Conservation (phyloP, 2,329 filamentous ascomycete species). For the Aaosphaeria arxii region DNA sequence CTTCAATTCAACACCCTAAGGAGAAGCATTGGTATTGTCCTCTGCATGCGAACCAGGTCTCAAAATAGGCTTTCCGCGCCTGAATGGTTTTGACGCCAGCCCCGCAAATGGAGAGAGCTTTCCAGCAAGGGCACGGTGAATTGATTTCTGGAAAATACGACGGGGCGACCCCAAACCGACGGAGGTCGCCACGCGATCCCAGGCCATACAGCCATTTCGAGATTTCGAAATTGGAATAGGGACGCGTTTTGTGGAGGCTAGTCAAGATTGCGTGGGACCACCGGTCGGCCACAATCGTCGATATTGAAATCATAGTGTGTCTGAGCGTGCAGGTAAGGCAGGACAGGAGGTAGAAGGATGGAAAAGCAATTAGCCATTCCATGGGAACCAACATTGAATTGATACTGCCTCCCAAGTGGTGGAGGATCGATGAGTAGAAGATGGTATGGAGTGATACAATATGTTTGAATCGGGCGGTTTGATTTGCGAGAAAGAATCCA, state of each 20-base stretch:
- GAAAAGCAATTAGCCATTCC: too few species aligned
- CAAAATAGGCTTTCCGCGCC: constrained; percentile 16
- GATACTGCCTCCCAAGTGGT: too few species aligned
- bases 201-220: not conserved
- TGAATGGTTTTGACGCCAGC: constrained; percentile 16
- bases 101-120: constrained; percentile 25
- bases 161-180: constrained; percentile 8
- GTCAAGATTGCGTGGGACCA: not conserved
- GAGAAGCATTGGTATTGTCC: constrained; percentile 15
- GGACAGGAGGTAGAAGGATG: too few species aligned
- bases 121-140: constrained; percentile 26
- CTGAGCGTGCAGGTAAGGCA: too few species aligned
- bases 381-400: too few species aligned
- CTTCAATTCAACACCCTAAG: too few species aligned
- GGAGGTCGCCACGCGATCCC: constrained; percentile 8
- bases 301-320: not conserved
- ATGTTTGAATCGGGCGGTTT: too few species aligned
- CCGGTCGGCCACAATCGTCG: not conserved
- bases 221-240: too few species aligned
- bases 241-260: constrained; percentile 6
- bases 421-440: too few species aligned
- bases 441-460: too few species aligned
- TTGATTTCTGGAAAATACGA: constrained; percentile 21
- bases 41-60: constrained; percentile 23
- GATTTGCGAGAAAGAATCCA: too few species aligned